Evolutionary conservation across 176 grass and related monocot genomes (phyloP).

Genomic region (Puya raimondii): DNA sequence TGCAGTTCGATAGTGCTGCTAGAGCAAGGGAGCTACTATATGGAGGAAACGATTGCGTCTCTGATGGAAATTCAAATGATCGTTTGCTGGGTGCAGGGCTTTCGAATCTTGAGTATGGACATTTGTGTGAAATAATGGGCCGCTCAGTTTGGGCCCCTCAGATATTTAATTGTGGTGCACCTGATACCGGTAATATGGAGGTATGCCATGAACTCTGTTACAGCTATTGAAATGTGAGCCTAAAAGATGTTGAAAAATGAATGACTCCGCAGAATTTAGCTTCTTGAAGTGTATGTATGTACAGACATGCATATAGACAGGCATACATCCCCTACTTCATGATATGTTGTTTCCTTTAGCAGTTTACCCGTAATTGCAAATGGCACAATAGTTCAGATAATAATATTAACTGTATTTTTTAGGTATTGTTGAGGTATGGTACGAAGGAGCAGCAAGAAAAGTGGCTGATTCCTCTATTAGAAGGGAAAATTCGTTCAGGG

Average conservation of each 20-base stretch:
- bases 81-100: slow-evolving; percentile 70
- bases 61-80: slow-evolving; percentile 30
- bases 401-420: not conserved
- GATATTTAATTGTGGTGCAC: slow-evolving; percentile 91
- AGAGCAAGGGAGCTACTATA: slow-evolving; percentile 71
- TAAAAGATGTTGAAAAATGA: too few relatives aligned
- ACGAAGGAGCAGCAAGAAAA: slow-evolving; percentile 79
- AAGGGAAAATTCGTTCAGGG: slow-evolving; percentile 83
- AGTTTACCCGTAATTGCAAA: too few relatives aligned
- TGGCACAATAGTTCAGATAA: too few relatives aligned
- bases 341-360: too few relatives aligned
- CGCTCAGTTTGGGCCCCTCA: slow-evolving; percentile 85
- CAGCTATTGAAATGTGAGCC: not conserved
- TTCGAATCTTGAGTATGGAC: slow-evolving; percentile 96
- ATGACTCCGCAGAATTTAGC: too few relatives aligned
- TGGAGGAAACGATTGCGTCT: slow-evolving; percentile 25
- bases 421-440: slow-evolving; percentile 95
- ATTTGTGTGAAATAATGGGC: slow-evolving; percentile 95
- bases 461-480: slow-evolving; percentile 81
- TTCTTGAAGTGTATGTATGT: too few relatives aligned
- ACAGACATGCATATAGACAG: too few relatives aligned
- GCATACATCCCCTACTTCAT: too few relatives aligned
- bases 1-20: slow-evolving; percentile 87
- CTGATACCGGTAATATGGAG: slow-evolving; percentile 98
- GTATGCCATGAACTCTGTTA: slow-evolving; percentile 21